Evolutionary conservation across 129 eudicot species (phyloP).

Genomic region (Artemisia argyi): DNA sequence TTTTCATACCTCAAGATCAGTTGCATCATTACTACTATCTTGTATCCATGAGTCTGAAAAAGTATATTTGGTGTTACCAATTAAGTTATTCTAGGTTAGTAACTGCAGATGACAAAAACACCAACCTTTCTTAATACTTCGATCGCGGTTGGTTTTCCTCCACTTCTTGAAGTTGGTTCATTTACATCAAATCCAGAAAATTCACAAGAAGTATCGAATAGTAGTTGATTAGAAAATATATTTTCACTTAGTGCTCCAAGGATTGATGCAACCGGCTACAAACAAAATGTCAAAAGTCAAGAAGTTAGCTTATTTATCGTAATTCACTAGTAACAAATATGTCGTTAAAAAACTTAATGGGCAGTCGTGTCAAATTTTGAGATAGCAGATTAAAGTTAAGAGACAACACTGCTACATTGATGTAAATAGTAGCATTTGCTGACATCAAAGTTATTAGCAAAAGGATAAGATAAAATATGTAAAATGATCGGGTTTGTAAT

Average conservation of each 20-base stretch:
- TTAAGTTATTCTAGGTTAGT: neutral
- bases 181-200: constrained; percentile 73
- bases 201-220: constrained; percentile 72
- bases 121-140: constrained; percentile 75
- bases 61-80: constrained; percentile 11
- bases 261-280: constrained; percentile 86
- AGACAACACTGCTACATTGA: neutral
- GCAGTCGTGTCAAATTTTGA: too few species aligned
- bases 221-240: constrained; percentile 80
- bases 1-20: constrained; percentile 93
- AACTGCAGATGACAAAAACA: constrained; percentile 1
- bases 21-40: constrained; percentile 87
- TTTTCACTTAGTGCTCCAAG: constrained; percentile 80
- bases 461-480: neutral
- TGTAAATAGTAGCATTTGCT: neutral
- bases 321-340: too few species aligned
- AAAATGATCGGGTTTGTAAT: too few species aligned
- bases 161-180: constrained; percentile 95
- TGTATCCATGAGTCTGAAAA: constrained; percentile 76
- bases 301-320: too few species aligned
- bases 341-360: too few species aligned
- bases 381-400: neutral
- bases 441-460: neutral
- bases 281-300: neutral
- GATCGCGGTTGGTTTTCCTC: constrained; percentile 92